Base-by-base conservation (phyloP, 75 land plant genomes). In the Pinus tabuliformis region DNA sequence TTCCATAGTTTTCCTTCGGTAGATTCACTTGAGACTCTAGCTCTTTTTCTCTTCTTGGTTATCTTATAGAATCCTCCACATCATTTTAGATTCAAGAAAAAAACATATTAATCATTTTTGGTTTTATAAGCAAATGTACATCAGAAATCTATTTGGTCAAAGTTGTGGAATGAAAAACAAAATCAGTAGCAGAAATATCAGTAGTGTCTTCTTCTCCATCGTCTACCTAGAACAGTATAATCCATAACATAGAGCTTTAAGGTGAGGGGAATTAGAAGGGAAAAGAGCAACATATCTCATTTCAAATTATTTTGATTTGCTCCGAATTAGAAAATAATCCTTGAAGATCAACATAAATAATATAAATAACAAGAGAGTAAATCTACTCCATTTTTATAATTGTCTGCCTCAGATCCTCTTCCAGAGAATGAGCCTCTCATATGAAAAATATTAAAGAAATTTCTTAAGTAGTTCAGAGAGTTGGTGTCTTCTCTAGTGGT, bases 31-130 rank as follows among this genome's bases (percentile, higher is more conserved):
- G 7, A n/a, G n/a, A 17, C n/a, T 37, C 18, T 66, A 18, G n/a
- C 42, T 66, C 70, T 66, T 66, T 66, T 68, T 39, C 71, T 68
- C 71, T 68, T 68, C 11, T 68, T 68, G 49, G 45, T 45, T 39
- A n/a, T n/a, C 71, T 68, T 68, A 22, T 6, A 15, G 36, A 68
- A 33, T 68, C 71, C 49, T 68, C 71, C 39, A 68, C 20, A 68
- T 68, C 45, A 68, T 68, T 68, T 52, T 68, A 52, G 52, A 68
- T 39, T 39, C 71, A 42, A 68, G 11, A 68, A 68, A 68, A 14
- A 62, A 62, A 22, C 63, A 22, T 7, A 24, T 39, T 68, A 39
- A 39, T 18, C 52, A 21, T 39, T 68, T 42, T 20, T 7, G 45
- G 20, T 39, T 20, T 68, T 37, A 45, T 18, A 45, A 45, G 49